Conservation (phyloP, 2,329 filamentous ascomycete species). For the Aspergillus sclerotialis region DNA sequence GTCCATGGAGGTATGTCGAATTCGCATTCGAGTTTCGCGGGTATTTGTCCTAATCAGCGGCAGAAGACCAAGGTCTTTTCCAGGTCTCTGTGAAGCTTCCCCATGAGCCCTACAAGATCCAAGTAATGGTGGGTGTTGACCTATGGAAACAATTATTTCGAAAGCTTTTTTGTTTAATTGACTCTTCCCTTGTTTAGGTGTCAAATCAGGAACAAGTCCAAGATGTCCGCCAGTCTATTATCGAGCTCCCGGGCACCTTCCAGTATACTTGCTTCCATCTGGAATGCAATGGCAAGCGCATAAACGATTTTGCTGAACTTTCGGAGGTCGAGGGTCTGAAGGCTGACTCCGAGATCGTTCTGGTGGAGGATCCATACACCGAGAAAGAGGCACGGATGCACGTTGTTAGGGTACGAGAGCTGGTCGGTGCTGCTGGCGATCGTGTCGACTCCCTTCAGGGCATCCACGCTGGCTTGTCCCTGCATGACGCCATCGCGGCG, state of each 20-base stretch:
- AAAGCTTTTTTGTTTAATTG: constrained; percentile 16
- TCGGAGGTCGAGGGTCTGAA: constrained; percentile 78
- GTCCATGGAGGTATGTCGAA: constrained; percentile 27
- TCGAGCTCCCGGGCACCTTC: constrained; percentile 86
- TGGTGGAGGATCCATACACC: constrained; percentile 93
- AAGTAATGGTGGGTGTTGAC: constrained; percentile 66
- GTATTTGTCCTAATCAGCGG: constrained; percentile 8
- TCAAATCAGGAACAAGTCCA: constrained; percentile 93
- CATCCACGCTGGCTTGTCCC: constrained; percentile 72
- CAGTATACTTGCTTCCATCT: constrained; percentile 99
- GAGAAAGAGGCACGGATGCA: constrained; percentile 98
- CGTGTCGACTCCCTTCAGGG: constrained; percentile 82
- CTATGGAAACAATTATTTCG: constrained; percentile 6
- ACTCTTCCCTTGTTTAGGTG: constrained; percentile 48
- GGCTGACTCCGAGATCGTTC: constrained; percentile 66
- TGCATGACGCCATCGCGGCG: constrained; percentile 69
- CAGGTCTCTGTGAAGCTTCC: constrained; percentile 75
- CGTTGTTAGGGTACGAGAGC: constrained; percentile 79
- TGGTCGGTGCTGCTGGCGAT: constrained; percentile 87
- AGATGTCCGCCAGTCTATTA: constrained; percentile 92
- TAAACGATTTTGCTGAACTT: constrained; percentile 93
- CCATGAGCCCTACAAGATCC: constrained; percentile 68
- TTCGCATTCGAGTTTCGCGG: neutral
- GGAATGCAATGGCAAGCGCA: constrained; percentile 76
- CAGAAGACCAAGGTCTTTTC: constrained; percentile 46